phyloP scores from a whole-genome alignment of 305 asterid species.

The Solanum hybrid region DNA sequence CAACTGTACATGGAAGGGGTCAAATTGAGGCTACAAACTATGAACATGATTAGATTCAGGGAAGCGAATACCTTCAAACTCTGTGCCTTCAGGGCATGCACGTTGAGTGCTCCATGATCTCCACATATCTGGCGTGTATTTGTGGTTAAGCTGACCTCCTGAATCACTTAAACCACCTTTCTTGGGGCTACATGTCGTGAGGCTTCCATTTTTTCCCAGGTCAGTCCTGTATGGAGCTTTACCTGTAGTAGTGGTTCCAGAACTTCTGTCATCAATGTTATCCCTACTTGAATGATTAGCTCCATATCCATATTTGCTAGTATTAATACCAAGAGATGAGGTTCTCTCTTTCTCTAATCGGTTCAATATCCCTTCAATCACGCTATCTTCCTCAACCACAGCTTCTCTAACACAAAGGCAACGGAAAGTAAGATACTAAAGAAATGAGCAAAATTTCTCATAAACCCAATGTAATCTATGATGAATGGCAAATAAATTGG shows the following conservation, averaged over 20 bases:
- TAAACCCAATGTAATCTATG: not conserved
- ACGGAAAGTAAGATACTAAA: not conserved
- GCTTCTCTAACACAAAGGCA: slow-evolving; percentile 40
- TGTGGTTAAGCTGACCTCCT: slow-evolving; percentile 24
- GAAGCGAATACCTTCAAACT: slow-evolving; percentile 53
- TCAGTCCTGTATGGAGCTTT: slow-evolving; percentile 18
- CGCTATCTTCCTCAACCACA: slow-evolving; percentile 39
- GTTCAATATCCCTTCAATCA: slow-evolving; percentile 50
- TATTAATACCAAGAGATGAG: slow-evolving; percentile 35
- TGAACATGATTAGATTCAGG: slow-evolving; percentile 8
- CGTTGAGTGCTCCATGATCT: slow-evolving; percentile 55
- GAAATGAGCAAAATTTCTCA: not conserved
- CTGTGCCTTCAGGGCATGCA: slow-evolving; percentile 36
- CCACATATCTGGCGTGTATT: slow-evolving; percentile 55
- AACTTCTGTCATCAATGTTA: slow-evolving; percentile 14
- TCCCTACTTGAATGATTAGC: slow-evolving; percentile 26
- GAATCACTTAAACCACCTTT: slow-evolving; percentile 19
- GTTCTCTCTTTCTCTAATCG: slow-evolving; percentile 76
- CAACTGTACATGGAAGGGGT: slow-evolving; percentile 50
- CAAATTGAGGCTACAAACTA: not conserved
- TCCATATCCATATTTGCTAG: slow-evolving; percentile 24
- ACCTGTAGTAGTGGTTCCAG: slow-evolving; percentile 18
- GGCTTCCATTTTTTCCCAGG: slow-evolving; percentile 29
- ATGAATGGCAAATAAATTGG: not conserved
- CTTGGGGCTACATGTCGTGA: slow-evolving; percentile 13